Conservation (phyloP, 2,329 filamentous ascomycete genomes). For the Neopestalotiopsis clavispora region DNA sequence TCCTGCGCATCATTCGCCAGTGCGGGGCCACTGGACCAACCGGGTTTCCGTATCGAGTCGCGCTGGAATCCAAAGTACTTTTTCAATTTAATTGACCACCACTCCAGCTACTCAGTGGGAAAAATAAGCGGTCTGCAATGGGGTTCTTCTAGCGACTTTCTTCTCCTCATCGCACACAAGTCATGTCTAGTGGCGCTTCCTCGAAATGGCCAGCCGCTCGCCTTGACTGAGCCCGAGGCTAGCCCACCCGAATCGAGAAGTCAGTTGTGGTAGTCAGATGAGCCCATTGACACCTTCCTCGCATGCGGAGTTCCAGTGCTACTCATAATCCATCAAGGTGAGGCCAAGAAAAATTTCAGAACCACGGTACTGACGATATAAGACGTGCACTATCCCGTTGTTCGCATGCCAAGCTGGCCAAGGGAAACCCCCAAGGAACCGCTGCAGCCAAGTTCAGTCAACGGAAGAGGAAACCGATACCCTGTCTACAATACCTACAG, state of each 20-base stretch:
- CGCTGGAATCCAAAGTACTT: not conserved
- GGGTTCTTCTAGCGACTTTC: not conserved
- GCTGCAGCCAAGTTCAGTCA: not conserved
- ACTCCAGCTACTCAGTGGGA: not conserved
- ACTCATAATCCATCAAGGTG: not conserved
- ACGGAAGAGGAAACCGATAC: not conserved
- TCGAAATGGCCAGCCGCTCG: not conserved
- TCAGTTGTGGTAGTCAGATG: not conserved
- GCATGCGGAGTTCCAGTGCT: no score
- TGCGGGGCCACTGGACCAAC: not conserved
- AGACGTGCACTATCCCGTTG: not conserved
- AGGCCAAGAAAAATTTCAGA: not conserved
- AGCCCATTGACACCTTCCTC: slow-evolving; percentile 4
- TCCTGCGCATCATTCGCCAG: not conserved
- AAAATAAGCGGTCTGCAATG: not conserved
- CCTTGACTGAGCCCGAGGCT: not conserved
- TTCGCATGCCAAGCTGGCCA: slow-evolving; percentile 9
- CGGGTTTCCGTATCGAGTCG: not conserved
- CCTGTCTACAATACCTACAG: not conserved
- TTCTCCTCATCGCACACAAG: not conserved
- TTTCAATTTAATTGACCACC: not conserved
- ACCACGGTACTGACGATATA: not conserved
- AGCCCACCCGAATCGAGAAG: not conserved
- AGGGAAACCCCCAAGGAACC: not conserved
- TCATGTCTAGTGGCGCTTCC: not conserved